Percentiles rank a stretch among this genome's conserved stretches.
Evolutionary conservation across 2,329 filamentous ascomycete species (phyloP).

Genomic region (Colletotrichum neosansevieriae): DNA sequence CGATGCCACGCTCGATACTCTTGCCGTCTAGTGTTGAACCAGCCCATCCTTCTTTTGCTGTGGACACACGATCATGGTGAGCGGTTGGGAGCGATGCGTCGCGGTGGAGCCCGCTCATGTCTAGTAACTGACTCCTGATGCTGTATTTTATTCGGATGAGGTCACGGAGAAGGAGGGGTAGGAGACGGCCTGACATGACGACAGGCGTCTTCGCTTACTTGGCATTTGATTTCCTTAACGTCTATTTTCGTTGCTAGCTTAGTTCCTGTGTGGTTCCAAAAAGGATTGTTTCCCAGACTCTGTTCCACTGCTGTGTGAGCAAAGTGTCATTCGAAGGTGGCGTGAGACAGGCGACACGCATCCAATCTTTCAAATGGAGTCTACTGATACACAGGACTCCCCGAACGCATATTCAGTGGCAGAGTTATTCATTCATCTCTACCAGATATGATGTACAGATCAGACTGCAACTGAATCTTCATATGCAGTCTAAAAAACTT

Average conservation of each 20-base stretch:
- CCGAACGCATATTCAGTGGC: neutral
- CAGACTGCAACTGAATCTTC: conserved; percentile 25
- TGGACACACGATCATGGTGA: conserved; percentile 6
- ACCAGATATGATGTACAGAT: conserved; percentile 36
- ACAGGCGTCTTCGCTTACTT: conserved; percentile 50
- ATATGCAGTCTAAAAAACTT: conserved; percentile 35
- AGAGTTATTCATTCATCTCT: conserved; percentile 10
- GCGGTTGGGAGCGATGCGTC: conserved; percentile 2
- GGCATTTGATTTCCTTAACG: conserved; percentile 54
- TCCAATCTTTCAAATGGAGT: too few species aligned
- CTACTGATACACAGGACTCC: neutral
- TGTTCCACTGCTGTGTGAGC: neutral
- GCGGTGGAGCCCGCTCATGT: conserved; percentile 19
- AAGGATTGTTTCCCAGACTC: conserved; percentile 31
- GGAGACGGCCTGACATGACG: conserved; percentile 46
- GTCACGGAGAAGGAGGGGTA: conserved; percentile 36
- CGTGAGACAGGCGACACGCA: too few species aligned
- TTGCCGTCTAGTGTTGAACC: conserved; percentile 29
- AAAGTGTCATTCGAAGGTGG: neutral
- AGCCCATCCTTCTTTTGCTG: neutral
- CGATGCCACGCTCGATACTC: conserved; percentile 43
- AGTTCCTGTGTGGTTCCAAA: conserved; percentile 36
- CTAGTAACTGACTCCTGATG: conserved; percentile 38
- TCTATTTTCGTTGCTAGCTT: conserved; percentile 41
- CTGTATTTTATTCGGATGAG: conserved; percentile 54